phyloP scores from a whole-genome alignment of 306 rosid species.

The Lupinus albus region DNA sequence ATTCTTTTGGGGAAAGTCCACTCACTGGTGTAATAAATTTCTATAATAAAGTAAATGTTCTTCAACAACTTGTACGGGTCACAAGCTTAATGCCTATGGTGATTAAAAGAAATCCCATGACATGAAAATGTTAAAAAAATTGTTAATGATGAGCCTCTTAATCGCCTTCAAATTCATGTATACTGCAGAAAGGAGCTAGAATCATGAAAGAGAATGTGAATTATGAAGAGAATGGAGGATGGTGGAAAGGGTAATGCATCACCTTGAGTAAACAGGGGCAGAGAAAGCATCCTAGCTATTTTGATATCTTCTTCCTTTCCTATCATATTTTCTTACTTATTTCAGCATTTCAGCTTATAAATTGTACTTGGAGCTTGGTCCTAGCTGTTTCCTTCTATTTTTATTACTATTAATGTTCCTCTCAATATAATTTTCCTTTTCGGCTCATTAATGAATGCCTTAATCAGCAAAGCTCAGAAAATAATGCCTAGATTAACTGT shows the following conservation, averaged over 20 bases:
- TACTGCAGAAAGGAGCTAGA: too few species aligned
- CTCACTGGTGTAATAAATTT: not conserved
- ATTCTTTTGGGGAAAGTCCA: not conserved
- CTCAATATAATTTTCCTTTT: not conserved
- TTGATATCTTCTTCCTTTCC: not conserved
- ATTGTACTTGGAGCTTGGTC: not conserved
- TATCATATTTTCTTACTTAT: too few species aligned
- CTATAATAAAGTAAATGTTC: conserved; percentile 1
- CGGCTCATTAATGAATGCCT: not conserved
- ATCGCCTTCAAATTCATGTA: too few species aligned
- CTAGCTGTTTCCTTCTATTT: not conserved
- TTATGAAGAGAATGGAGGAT: too few species aligned
- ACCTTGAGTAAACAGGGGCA: too few species aligned
- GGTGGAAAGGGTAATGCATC: too few species aligned
- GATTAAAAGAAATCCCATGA: not conserved
- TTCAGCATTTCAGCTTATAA: too few species aligned
- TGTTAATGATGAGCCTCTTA: too few species aligned
- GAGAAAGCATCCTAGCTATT: not conserved
- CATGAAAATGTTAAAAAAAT: too few species aligned
- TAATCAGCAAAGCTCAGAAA: not conserved
- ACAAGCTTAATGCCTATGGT: conserved; percentile 7
- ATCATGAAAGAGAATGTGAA: too few species aligned
- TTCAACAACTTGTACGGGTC: not conserved
- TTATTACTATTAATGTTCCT: not conserved
- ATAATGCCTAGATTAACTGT: conserved; percentile 31